A percentile compares a stretch with the other conserved stretches of the same genome.
phyloP scores from a whole-genome alignment of 805 yeast genomes.

The Ogataea minuta region DNA sequence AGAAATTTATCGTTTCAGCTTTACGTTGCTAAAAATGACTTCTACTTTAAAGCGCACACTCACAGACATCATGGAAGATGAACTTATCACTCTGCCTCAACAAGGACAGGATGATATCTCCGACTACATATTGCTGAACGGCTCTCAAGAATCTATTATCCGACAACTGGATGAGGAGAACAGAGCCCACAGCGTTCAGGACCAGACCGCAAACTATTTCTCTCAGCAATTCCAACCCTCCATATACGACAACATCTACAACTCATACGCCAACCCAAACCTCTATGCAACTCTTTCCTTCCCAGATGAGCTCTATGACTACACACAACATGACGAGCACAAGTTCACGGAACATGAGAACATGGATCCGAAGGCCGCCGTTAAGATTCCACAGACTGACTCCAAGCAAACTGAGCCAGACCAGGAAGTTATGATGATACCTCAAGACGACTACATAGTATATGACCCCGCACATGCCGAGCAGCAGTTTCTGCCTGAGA shows the following conservation, averaged over 20 bases:
- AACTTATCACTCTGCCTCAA: conserved; percentile 25
- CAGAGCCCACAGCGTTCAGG: conserved; percentile 8
- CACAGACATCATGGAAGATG: conserved; percentile 35
- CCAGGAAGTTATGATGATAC: conserved; percentile 31
- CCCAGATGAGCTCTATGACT: conserved; percentile 27
- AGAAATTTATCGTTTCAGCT: conserved; percentile 9
- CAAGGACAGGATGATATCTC: conserved; percentile 25
- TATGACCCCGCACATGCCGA: conserved; percentile 26
- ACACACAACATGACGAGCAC: conserved; percentile 9
- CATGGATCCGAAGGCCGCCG: conserved; percentile 19
- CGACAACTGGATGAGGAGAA: conserved; percentile 16
- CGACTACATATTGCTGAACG: conserved; percentile 26
- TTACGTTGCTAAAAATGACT: conserved; percentile 24
- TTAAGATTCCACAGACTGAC: conserved; percentile 6
- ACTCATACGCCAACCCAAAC: conserved; percentile 31
- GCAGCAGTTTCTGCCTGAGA: conserved; percentile 28
- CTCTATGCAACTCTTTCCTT: conserved; percentile 25
- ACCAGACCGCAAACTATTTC: conserved; percentile 3
- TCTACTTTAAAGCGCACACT: conserved; percentile 32
- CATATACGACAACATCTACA: conserved; percentile 24
- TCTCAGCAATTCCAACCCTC: conserved; percentile 7
- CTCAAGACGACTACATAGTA: conserved; percentile 31
- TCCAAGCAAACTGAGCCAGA: conserved; percentile 9
- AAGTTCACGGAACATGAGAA: conserved; percentile 6
- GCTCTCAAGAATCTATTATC: conserved; percentile 28